Percentiles rank a stretch among this genome's conserved stretches.
These are phyloP conservation scores for Paramecium tetraurelia DNA, from an alignment of 73 alveolate genomes.

Conservation along the genomic window DNA sequence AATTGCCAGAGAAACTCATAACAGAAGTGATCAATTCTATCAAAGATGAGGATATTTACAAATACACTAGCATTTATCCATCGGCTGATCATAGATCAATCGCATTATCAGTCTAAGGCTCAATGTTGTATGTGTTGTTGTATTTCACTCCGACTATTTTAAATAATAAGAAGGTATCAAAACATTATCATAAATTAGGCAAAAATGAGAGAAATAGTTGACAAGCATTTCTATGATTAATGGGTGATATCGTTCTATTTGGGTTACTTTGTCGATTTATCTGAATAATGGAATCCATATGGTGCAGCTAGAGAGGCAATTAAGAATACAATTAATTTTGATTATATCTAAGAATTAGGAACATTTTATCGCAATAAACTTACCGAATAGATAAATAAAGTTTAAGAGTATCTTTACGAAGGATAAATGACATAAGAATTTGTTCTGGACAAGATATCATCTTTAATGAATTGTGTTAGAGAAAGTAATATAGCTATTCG, in stretches of 20 bases:
- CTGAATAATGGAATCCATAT: slow-evolving; percentile 91
- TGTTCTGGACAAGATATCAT: slow-evolving; percentile 88
- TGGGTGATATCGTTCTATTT: slow-evolving; percentile 92
- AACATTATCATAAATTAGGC: slow-evolving; percentile 27
- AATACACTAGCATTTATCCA: slow-evolving; percentile 91
- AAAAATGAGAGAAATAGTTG: slow-evolving; percentile 93
- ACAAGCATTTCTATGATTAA: slow-evolving; percentile 90
- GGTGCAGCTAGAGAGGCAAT: slow-evolving; percentile 88
- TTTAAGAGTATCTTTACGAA: slow-evolving; percentile 66
- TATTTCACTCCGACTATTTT: slow-evolving; percentile 85
- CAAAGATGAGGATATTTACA: slow-evolving; percentile 93
- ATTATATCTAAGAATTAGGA: slow-evolving; percentile 68
- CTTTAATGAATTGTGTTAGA: slow-evolving; percentile 85
- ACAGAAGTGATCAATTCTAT: slow-evolving; percentile 80
- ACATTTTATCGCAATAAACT: slow-evolving; percentile 66
- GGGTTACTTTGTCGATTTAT: slow-evolving; percentile 93
- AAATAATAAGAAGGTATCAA: slow-evolving; percentile 69
- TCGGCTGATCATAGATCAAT: slow-evolving; percentile 92
- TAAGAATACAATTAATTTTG: slow-evolving; percentile 74
- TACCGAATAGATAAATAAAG: not conserved
- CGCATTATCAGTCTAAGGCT: slow-evolving; percentile 90
- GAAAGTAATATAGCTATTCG: slow-evolving; percentile 92
- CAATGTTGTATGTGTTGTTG: slow-evolving; percentile 85
- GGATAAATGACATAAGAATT: slow-evolving; percentile 93
- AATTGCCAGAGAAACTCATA: slow-evolving; percentile 57